Evolutionary conservation across 108 stramenopile species (phyloP), one percentile per base, ranked within the genome.

Genomic region (Nannochloropsis gaditana): DNA sequence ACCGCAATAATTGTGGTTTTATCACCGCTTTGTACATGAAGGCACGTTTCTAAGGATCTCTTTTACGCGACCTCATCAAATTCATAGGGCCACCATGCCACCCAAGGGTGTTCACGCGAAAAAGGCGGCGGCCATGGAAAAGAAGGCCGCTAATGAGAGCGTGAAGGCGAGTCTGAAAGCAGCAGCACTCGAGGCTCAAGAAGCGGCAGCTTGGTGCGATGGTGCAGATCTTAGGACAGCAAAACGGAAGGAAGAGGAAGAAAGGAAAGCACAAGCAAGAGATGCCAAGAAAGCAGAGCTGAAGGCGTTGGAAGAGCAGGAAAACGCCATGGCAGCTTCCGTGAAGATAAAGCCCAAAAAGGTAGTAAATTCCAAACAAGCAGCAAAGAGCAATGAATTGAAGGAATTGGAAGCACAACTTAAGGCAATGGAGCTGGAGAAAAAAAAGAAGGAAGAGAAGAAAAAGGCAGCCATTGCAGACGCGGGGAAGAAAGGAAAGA

Each of bases 201-300:
- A 86, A 86, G 86, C 86, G 10, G 82, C 82, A n/a, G 81, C 44
- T 2, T 86, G 86, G 86, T 19, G 41, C 31, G 86, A 82, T 5
- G 86, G 86, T 11, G 86, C 86, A 17, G 82, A 86, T 0, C 42
- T 80, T 43, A 43, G n/a, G 9, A 83, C 19, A 2, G n/a, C 21
- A 31, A 80, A 45, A 41, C 44, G 21, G n/a, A 11, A 31, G 0
- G 45, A 83, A 3, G 83, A 83, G 50, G 82, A 86, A 86, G 86
- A 86, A 21, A 86, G 83, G 83, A 82, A 86, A 83, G 47, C 82
- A 43, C 41, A 86, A 43, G 42, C 41, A 21, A 21, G 79, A 21
- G 79, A 42, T n/a, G 59, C 59, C 17, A 85, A 86, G 83, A 45
- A 41, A 5, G 86, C 86, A 31, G 86, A 83, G 41, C 83, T 44